Evolutionary conservation across 78 protist species (phyloP).

Genomic region (Speleostelium caveatum): DNA sequence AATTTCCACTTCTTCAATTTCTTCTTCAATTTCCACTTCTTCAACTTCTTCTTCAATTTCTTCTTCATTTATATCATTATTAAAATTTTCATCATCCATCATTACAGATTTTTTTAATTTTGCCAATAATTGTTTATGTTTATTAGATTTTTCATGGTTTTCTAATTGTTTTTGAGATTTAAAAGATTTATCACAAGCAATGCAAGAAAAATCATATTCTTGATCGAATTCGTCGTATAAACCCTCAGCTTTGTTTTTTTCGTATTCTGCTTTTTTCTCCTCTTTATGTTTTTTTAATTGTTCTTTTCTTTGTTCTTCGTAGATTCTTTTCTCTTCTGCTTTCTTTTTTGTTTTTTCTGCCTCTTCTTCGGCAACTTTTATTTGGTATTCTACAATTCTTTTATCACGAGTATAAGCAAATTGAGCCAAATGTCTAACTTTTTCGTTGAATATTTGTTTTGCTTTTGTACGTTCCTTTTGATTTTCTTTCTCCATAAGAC

Average conservation of each 20-base stretch:
- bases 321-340: slow-evolving; percentile 14
- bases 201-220: slow-evolving; percentile 38
- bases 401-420: slow-evolving; percentile 79
- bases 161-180: slow-evolving; percentile 18
- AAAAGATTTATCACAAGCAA: slow-evolving; percentile 83
- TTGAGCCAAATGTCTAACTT: slow-evolving; percentile 71
- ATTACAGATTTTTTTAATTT: slow-evolving; percentile 22
- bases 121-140: slow-evolving; percentile 53
- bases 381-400: slow-evolving; percentile 47
- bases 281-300: slow-evolving; percentile 4
- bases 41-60: slow-evolving; percentile 20
- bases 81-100: slow-evolving; percentile 8
- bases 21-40: not conserved
- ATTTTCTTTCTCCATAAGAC: slow-evolving; percentile 91
- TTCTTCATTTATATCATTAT: not conserved
- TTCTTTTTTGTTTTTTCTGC: not conserved
- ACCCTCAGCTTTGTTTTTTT: not conserved
- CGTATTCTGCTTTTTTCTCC: slow-evolving; percentile 48
- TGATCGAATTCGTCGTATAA: slow-evolving; percentile 19
- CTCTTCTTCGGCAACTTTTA: slow-evolving; percentile 9
- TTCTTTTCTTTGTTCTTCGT: slow-evolving; percentile 17
- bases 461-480: slow-evolving; percentile 71
- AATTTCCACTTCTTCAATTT: too few species aligned
- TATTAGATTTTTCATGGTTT: slow-evolving; percentile 82
- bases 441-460: slow-evolving; percentile 31